Evolutionary conservation across 2,329 filamentous ascomycete genomes (phyloP), one percentile per base, ranked within the genome.

Genomic region (Capronia coronata): DNA sequence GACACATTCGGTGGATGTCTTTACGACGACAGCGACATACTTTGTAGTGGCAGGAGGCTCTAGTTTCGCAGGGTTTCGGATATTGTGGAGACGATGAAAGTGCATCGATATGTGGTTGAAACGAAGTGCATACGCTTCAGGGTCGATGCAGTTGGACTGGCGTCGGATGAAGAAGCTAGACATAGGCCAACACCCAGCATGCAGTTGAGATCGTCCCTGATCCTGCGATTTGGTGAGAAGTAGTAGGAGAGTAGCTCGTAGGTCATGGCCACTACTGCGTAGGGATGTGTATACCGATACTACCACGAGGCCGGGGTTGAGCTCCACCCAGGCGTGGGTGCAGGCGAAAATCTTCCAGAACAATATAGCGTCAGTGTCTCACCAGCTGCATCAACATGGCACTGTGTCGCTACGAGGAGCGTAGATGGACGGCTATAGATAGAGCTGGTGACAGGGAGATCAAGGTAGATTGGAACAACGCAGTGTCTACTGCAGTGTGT

Each of bases 161-260:
- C 27, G 42, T 23, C 52, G 52, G 52, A 46, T 45, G 34, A 51
- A 38, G 25, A 48, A 35, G n/a, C 52, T 42, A 54, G 44, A 51
- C 34, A 34, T 14, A 46, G 52, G 30, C 37, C 51, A 43, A 51
- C 27, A 34, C 40, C 50, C 50, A 46, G 25, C 7, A 6, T 19
- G 2, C n/a, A 27, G 25, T 27, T 27, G 25, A 10, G 6, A 27
- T 27, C 25, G 25, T 10, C 25, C 25, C 25, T 27, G 25, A 10
- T 27, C 25, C 6, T 27, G 25, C 6, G 6, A 5, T n/a, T 32
- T 32, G 29, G n/a, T 32, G 7, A 8, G n/a, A 3, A 32, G 29
- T 11, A 21, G 23, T 11, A n/a, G 21, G 34, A 40, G 29, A 29
- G 29, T 18, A 25, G 23, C 23, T 27, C 5, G 10, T 27, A 30